Evolutionary conservation across 2,329 filamentous ascomycete species (phyloP).

Genomic region (Verticillium zaregamsianum): DNA sequence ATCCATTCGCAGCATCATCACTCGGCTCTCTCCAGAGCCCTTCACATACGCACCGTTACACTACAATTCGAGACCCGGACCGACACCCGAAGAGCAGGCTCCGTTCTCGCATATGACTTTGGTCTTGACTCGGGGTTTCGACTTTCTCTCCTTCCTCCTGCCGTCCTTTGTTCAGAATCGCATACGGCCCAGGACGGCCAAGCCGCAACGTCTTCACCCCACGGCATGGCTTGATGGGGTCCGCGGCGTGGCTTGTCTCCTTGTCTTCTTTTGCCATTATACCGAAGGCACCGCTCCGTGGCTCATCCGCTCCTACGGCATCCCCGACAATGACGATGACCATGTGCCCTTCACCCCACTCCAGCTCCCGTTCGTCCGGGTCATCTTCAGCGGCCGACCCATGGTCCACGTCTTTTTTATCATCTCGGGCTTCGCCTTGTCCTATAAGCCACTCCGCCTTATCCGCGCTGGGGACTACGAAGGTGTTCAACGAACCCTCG

Average conservation of each 20-base stretch:
- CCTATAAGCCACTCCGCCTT: conserved; percentile 36
- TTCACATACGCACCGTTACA: conserved; percentile 7
- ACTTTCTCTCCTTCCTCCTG: conserved; percentile 19
- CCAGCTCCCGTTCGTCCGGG: conserved; percentile 39
- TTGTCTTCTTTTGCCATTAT: conserved; percentile 45
- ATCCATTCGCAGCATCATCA: conserved; percentile 10
- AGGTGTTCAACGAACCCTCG: conserved; percentile 32
- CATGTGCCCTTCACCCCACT: conserved; percentile 25
- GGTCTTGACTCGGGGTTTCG: conserved; percentile 1
- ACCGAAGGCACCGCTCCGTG: conserved; percentile 34
- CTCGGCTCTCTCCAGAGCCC: conserved; percentile 7
- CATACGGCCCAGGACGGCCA: conserved; percentile 17
- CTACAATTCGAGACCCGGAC: neutral
- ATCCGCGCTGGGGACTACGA: conserved; percentile 33
- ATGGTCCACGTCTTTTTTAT: conserved; percentile 50
- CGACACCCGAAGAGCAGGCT: neutral
- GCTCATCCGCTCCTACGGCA: conserved; percentile 29
- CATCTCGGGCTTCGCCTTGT: conserved; percentile 44
- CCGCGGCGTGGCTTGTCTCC: conserved; percentile 41
- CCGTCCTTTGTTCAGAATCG: conserved; percentile 25
- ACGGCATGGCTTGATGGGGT: conserved; percentile 46
- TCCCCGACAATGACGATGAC: conserved; percentile 21
- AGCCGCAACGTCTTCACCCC: conserved; percentile 23
- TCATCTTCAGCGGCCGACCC: conserved; percentile 39
- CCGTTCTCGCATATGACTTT: too few relatives aligned